phyloP scores from a whole-genome alignment of 208 protist species.

The Trypanosoma brucei region DNA sequence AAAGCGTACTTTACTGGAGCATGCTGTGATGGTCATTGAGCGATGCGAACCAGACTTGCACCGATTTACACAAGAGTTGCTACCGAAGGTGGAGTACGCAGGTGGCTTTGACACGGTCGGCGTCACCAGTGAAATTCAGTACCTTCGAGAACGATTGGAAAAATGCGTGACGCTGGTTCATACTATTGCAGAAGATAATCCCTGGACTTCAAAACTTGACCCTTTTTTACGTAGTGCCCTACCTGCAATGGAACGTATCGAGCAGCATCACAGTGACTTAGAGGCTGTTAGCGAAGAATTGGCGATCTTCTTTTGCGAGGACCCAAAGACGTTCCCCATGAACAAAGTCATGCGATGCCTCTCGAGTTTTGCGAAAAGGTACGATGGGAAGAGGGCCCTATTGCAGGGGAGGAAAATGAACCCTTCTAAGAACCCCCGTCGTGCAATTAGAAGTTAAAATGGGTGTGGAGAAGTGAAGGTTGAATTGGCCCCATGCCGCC shows the following conservation, averaged over 20 bases:
- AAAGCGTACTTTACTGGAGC: slow-evolving; percentile 57
- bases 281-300: slow-evolving; percentile 41
- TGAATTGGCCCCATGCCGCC: too few species aligned
- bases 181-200: slow-evolving; percentile 43
- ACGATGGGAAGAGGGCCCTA: slow-evolving; percentile 28
- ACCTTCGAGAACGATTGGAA: slow-evolving; percentile 32
- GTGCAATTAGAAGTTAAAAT: neutral
- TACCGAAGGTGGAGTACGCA: slow-evolving; percentile 45
- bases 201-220: slow-evolving; percentile 52
- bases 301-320: slow-evolving; percentile 53
- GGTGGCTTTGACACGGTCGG: slow-evolving; percentile 48
- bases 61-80: slow-evolving; percentile 41
- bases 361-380: slow-evolving; percentile 57
- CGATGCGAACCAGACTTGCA: slow-evolving; percentile 37
- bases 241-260: slow-evolving; percentile 35
- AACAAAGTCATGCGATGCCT: slow-evolving; percentile 54
- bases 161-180: slow-evolving; percentile 46
- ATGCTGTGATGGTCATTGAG: slow-evolving; percentile 39
- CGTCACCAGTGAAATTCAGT: slow-evolving; percentile 51
- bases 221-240: slow-evolving; percentile 53
- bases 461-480: too few species aligned
- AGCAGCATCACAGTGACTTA: slow-evolving; percentile 44
- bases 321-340: slow-evolving; percentile 38
- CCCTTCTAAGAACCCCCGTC: neutral
- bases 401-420: slow-evolving; percentile 17